A percentile compares a stretch with the other conserved stretches of the same genome.
These are phyloP conservation scores for Sphagnum tenellum DNA, from an alignment of 225 moss, liverwort and hornwort species.

Conservation along the genomic window DNA sequence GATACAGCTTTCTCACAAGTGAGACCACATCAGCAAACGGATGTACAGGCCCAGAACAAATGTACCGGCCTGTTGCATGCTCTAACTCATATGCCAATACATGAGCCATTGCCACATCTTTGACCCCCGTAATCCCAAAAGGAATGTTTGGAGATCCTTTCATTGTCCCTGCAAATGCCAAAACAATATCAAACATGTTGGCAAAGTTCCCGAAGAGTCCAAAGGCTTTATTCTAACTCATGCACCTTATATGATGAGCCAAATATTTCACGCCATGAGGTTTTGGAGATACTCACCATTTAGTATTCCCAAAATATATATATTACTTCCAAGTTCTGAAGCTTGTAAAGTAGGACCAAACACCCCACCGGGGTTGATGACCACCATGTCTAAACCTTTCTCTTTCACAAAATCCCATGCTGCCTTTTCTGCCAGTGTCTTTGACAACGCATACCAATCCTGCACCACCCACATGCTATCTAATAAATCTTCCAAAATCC, in stretches of 20 bases:
- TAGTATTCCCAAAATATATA: constrained; percentile 37
- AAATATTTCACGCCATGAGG: too few relatives aligned
- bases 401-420: constrained; percentile 55
- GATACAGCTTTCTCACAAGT: constrained; percentile 18
- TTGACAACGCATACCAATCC: constrained; percentile 53
- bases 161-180: constrained; percentile 12
- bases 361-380: constrained; percentile 28
- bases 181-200: neutral
- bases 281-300: constrained; percentile 15
- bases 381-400: constrained; percentile 18
- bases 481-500: too few relatives aligned
- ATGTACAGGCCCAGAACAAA: constrained; percentile 34
- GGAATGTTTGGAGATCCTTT: constrained; percentile 17
- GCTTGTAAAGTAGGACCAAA: constrained; percentile 39
- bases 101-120: constrained; percentile 39
- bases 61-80: constrained; percentile 23
- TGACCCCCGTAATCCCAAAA: constrained; percentile 34
- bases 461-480: constrained; percentile 3
- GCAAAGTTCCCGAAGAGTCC: too few relatives aligned
- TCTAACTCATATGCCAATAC: constrained; percentile 28
- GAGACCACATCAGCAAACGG: constrained; percentile 25
- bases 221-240: too few relatives aligned
- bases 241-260: too few relatives aligned
- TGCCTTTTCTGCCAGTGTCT: constrained; percentile 31
- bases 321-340: constrained; percentile 25